Percentiles rank a stretch among this genome's conserved stretches.
Conservation (phyloP, 768 basidiomycete genomes). For the Phylloporus arenicola region DNA sequence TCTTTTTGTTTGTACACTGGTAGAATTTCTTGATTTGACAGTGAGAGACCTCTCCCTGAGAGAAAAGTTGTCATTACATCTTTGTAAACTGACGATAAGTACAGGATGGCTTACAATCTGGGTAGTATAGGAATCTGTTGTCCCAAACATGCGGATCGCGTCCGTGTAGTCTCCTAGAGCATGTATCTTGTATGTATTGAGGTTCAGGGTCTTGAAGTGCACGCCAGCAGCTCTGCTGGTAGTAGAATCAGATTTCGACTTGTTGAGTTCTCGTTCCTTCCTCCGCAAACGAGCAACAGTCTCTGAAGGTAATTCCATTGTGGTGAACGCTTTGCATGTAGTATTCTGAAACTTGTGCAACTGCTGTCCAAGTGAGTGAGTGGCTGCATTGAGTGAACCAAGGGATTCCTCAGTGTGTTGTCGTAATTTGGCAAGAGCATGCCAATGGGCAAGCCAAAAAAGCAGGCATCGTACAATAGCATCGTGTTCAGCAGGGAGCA, state of each 20-base stretch:
- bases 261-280: too few species aligned
- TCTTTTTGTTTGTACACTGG: conserved; percentile 20
- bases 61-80: background rate
- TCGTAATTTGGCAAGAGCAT: conserved; percentile 31
- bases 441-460: conserved; percentile 29
- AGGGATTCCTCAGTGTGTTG: conserved; percentile 31
- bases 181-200: conserved; percentile 34
- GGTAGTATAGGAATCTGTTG: too few species aligned
- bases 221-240: background rate
- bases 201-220: conserved; percentile 21
- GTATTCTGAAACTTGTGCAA: conserved; percentile 22
- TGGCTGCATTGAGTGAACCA: conserved; percentile 9
- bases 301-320: conserved; percentile 23
- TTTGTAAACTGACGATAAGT: too few species aligned
- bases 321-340: conserved; percentile 24
- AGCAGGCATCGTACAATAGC: conserved; percentile 14
- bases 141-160: conserved; percentile 28
- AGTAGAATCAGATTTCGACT: background rate
- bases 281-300: conserved; percentile 10
- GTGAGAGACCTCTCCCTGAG: conserved; percentile 33
- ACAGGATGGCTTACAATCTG: too few species aligned
- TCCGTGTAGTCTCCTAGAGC: conserved; percentile 30
- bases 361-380: conserved; percentile 7
- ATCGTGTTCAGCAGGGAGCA: conserved; percentile 25
- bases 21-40: conserved; percentile 27